These are phyloP conservation scores for Capsicum baccatum DNA, from an alignment of 257 asterid species.

Conservation along the genomic window DNA sequence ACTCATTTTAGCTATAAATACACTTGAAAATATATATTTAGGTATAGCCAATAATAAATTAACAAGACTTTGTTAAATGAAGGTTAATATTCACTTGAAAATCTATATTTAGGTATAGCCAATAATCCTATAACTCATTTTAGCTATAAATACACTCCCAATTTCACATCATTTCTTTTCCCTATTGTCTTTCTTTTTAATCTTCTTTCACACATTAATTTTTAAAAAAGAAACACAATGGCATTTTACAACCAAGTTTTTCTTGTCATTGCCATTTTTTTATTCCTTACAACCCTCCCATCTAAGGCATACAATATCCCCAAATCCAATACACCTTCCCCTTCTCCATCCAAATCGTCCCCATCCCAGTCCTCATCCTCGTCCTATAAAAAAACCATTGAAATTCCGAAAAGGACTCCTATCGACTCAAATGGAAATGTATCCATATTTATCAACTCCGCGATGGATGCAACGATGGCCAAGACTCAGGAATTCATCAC, in stretches of 20 bases:
- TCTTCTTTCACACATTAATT: neutral
- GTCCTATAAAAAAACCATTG: neutral
- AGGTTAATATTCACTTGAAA: neutral
- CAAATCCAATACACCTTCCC: neutral
- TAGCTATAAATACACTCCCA: neutral
- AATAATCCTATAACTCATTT: neutral
- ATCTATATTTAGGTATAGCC: conserved; percentile 4
- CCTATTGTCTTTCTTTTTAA: neutral
- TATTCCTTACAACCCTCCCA: conserved; percentile 24
- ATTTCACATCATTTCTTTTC: neutral
- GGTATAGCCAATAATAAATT: neutral
- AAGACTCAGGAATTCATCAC: conserved; percentile 36
- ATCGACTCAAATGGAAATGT: neutral
- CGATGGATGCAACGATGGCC: conserved; percentile 35
- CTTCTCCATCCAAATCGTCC: neutral
- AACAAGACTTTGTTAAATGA: neutral
- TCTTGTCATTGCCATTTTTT: conserved; percentile 35
- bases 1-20: neutral
- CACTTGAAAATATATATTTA: neutral
- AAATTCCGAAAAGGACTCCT: neutral
- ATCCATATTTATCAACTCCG: conserved; percentile 27
- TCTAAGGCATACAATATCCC: conserved; percentile 16
- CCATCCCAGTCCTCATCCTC: neutral
- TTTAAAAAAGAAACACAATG: conserved; percentile 30
- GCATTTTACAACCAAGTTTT: conserved; percentile 27